Percentiles rank a stretch among this genome's conserved stretches.
Conservation (phyloP, 768 basidiomycete genomes). For the Tylopilus rubrobrunneus region DNA sequence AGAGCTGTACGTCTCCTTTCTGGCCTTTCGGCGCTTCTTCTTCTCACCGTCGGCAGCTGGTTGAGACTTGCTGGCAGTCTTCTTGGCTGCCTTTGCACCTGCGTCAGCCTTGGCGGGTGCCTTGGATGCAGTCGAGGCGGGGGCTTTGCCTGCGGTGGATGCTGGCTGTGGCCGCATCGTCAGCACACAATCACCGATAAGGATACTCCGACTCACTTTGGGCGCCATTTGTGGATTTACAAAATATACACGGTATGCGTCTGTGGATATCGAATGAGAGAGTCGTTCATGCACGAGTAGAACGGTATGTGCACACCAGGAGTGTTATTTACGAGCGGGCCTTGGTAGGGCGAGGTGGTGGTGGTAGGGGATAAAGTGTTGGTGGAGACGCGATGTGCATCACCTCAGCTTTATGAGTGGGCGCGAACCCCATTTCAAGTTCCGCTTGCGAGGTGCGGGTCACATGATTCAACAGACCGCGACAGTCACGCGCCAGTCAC, state of each 20-base stretch:
- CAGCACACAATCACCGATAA: slow-evolving; percentile 11
- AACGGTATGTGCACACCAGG: slow-evolving; percentile 20
- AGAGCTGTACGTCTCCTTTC: slow-evolving; percentile 81
- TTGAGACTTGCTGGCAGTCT: slow-evolving; percentile 55
- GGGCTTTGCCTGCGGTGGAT: slow-evolving; percentile 37
- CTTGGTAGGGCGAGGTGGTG: slow-evolving; percentile 22
- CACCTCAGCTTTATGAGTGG: slow-evolving; percentile 33
- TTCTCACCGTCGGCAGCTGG: slow-evolving; percentile 59
- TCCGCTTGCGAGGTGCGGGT: slow-evolving; percentile 25
- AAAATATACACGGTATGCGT: slow-evolving; percentile 30
- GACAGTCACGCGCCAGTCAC: slow-evolving; percentile 32
- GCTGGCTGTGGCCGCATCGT: slow-evolving; percentile 34
- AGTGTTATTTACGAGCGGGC: slow-evolving; percentile 14
- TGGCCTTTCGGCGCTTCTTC: slow-evolving; percentile 77
- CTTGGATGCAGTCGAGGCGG: slow-evolving; percentile 55
- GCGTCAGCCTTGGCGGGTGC: slow-evolving; percentile 46
- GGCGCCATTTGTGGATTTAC: slow-evolving; percentile 35
- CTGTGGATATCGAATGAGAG: slow-evolving; percentile 17
- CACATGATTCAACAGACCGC: slow-evolving; percentile 37
- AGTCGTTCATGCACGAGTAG: slow-evolving; percentile 2
- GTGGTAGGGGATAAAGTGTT: slow-evolving; percentile 29
- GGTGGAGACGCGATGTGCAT: slow-evolving; percentile 26
- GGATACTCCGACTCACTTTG: slow-evolving; percentile 26
- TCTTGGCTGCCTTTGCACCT: slow-evolving; percentile 53
- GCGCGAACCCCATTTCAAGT: slow-evolving; percentile 30